These are phyloP conservation scores for Aspergillus wentii DNA, from an alignment of 495 filamentous ascomycete species.

Conservation along the genomic window DNA sequence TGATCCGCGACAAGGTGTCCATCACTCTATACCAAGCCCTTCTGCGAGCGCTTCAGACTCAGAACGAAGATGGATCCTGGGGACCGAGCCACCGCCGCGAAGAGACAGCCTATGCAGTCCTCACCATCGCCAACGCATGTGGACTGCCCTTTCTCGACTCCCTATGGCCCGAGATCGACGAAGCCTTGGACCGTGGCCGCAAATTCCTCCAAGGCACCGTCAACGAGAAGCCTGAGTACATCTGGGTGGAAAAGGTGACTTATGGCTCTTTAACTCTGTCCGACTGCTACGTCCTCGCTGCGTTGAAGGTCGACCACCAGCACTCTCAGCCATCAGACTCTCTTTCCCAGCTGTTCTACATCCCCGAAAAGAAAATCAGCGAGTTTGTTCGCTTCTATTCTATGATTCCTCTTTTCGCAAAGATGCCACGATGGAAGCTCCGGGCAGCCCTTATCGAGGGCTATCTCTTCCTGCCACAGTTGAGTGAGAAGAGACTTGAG, in stretches of 20 bases:
- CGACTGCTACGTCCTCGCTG: constrained; percentile 27
- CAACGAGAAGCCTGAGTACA: not conserved
- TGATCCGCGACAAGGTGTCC: not conserved
- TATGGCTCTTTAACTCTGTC: constrained; percentile 25
- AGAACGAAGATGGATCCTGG: constrained; percentile 26
- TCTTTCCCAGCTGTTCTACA: not conserved
- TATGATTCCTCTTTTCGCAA: constrained; percentile 15
- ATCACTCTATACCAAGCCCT: not conserved
- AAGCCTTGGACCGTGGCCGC: not conserved
- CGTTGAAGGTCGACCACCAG: constrained; percentile 9
- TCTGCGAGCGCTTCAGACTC: not conserved
- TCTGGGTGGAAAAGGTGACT: constrained; percentile 41
- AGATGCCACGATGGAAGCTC: constrained; percentile 17
- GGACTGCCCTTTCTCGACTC: not conserved
- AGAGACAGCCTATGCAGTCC: constrained; percentile 9
- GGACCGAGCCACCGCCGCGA: constrained; percentile 15
- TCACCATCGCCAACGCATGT: constrained; percentile 2
- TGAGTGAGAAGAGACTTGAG: constrained; percentile 7
- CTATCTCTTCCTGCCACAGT: constrained; percentile 11
- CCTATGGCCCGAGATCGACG: not conserved
- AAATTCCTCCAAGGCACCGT: not conserved
- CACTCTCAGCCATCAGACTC: not conserved
- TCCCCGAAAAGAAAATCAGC: not conserved
- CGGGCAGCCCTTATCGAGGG: constrained; percentile 21
- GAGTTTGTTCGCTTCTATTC: not conserved